Evolutionary conservation across 1,139 yeast species (phyloP).

Genomic region (Hansenula sp.): DNA sequence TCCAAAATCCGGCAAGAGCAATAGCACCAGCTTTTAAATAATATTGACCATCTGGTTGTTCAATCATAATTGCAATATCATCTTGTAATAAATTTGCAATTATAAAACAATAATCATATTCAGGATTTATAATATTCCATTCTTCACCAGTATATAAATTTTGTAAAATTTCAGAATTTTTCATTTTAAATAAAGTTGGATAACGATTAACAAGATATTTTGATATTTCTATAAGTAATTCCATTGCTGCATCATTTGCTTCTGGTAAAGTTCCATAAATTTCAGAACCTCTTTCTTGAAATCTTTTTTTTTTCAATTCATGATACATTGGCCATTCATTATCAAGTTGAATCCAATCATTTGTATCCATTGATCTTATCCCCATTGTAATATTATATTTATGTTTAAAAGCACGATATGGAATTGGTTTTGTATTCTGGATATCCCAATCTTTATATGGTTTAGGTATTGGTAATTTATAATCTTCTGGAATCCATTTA

Average conservation of each 20-base stretch:
- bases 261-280: slow-evolving; percentile 48
- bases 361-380: slow-evolving; percentile 54
- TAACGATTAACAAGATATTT: slow-evolving; percentile 52
- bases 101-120: slow-evolving; percentile 53
- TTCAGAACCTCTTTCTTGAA: slow-evolving; percentile 41
- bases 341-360: slow-evolving; percentile 62
- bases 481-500: slow-evolving; percentile 49
- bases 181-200: slow-evolving; percentile 49
- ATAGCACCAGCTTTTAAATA: slow-evolving; percentile 56
- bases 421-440: slow-evolving; percentile 46
- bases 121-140: slow-evolving; percentile 26
- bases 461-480: slow-evolving; percentile 44
- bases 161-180: slow-evolving; percentile 39
- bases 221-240: slow-evolving; percentile 49
- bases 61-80: slow-evolving; percentile 64
- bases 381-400: slow-evolving; percentile 59
- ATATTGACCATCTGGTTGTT: slow-evolving; percentile 50
- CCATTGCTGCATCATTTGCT: slow-evolving; percentile 54
- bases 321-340: slow-evolving; percentile 59
- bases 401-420: slow-evolving; percentile 60
- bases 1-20: slow-evolving; percentile 62
- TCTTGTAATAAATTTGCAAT: slow-evolving; percentile 61
- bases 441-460: slow-evolving; percentile 48
- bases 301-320: slow-evolving; percentile 43
- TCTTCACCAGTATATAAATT: slow-evolving; percentile 51